Evolutionary conservation across 192 early-diverging fungal species (phyloP), one percentile per base, ranked within the genome.

Genomic region (Coemansia sp.): DNA sequence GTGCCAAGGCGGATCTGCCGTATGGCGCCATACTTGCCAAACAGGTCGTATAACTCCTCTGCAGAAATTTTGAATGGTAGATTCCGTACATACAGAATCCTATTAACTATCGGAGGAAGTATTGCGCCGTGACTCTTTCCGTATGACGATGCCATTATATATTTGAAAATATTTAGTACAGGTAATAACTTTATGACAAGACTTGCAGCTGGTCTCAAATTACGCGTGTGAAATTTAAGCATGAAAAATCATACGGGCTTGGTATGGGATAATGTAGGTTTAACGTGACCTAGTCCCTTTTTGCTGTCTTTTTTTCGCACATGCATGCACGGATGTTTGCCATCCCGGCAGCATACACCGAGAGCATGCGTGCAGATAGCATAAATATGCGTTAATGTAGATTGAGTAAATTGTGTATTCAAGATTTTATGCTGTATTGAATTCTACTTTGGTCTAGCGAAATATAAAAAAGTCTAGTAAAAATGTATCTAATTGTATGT

Each of bases 31-130:
- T 96, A 98, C 75, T 89, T 93, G 50, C 95, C 95, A 86, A 98
- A 98, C 44, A 98, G 82, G 65, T 98, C 96, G 65, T 93, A 98
- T 87, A 98, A 86, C 64, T 98, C 96, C 61, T 96, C 96, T 0
- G 89, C 62, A 9, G 96, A 92, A 63, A 97, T 95, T 78, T 96
- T 96, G 82, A 92, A 98, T 12, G 96, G 93, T 30, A 98, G 81
- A 73, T 98, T 97, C 41, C 93, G 86, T 9, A 98, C 91, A 56
- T 96, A 89, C 15, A 98, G 83, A 6, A 91, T 89, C 46, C 96
- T 84, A 73, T 98, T 98, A 23, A 98, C 96, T 74, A 92, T 94
- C 43, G 93, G 89, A 42, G 95, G 88, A 40, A 98, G 80, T 25
- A 89, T 87, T 33, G 82, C 88, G 81, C 83, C 72, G 19, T 67